A percentile compares a stretch with the other conserved stretches of the same genome.
phyloP scores from a whole-genome alignment of 352 stramenopile species.

The Phytophthora citricola region DNA sequence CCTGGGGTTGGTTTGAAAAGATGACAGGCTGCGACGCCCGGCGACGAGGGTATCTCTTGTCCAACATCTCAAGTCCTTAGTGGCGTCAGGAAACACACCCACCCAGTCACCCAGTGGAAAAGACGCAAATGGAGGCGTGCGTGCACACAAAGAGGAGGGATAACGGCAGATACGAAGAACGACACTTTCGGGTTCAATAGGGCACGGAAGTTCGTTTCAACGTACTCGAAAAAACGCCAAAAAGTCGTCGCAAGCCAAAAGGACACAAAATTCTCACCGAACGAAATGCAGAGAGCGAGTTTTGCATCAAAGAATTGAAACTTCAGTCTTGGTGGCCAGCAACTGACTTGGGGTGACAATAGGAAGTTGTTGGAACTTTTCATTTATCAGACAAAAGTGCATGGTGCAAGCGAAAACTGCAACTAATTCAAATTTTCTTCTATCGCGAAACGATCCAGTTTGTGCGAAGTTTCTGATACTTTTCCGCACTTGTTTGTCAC shows the following conservation, averaged over 20 bases:
- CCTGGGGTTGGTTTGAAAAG: slow-evolving; percentile 8
- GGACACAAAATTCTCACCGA: too few relatives aligned
- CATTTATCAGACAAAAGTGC: too few relatives aligned
- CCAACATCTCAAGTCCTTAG: slow-evolving; percentile 29
- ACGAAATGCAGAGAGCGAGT: slow-evolving; percentile 19
- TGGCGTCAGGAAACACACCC: slow-evolving; percentile 18
- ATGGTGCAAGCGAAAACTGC: not conserved
- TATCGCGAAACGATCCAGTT: slow-evolving; percentile 25
- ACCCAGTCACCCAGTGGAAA: slow-evolving; percentile 22
- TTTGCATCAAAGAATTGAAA: too few relatives aligned
- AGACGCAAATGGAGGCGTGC: slow-evolving; percentile 13
- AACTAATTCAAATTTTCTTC: not conserved
- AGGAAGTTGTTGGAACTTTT: not conserved
- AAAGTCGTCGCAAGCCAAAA: slow-evolving; percentile 5
- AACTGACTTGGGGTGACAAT: not conserved
- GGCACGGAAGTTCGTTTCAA: slow-evolving; percentile 29
- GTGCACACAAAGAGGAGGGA: slow-evolving; percentile 21
- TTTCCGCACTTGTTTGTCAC: slow-evolving; percentile 21
- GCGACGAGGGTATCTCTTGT: slow-evolving; percentile 27
- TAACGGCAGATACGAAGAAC: slow-evolving; percentile 1
- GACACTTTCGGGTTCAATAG: slow-evolving; percentile 14
- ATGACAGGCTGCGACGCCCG: slow-evolving; percentile 24
- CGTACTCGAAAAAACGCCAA: slow-evolving; percentile 25
- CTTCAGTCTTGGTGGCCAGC: not conserved
- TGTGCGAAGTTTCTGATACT: slow-evolving; percentile 26